Evolutionary conservation across 257 asterid genomes (phyloP).

Genomic region (Ilex aquifolium): DNA sequence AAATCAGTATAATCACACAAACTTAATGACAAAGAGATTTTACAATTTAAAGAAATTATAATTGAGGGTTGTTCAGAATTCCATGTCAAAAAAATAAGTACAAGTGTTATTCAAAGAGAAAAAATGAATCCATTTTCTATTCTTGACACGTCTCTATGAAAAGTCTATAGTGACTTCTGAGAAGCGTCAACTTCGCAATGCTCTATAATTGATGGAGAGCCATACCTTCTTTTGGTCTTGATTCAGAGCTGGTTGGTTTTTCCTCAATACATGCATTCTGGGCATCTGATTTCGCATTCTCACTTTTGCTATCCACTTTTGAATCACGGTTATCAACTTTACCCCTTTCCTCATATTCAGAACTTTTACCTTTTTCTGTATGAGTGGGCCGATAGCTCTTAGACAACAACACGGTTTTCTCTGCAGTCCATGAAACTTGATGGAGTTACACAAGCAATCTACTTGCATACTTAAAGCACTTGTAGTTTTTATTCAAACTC

Average conservation of each 20-base stretch:
- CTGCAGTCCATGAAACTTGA: slow-evolving; percentile 20
- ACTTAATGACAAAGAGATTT: too few relatives aligned
- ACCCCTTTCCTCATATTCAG: slow-evolving; percentile 22
- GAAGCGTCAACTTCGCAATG: too few relatives aligned
- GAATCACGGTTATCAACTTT: slow-evolving; percentile 32
- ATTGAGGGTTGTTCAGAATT: too few relatives aligned
- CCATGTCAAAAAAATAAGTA: too few relatives aligned
- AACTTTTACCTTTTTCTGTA: slow-evolving; percentile 37
- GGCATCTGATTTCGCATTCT: slow-evolving; percentile 33
- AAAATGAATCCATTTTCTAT: too few relatives aligned
- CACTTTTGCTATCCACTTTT: slow-evolving; percentile 17
- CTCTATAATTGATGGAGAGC: not conserved
- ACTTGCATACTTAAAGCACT: not conserved
- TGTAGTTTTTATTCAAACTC: not conserved
- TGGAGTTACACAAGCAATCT: not conserved
- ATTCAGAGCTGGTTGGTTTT: slow-evolving; percentile 34
- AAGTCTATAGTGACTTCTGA: too few relatives aligned
- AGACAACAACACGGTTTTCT: slow-evolving; percentile 30
- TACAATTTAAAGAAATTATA: too few relatives aligned
- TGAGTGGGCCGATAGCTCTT: slow-evolving; percentile 22
- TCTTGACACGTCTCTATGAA: too few relatives aligned
- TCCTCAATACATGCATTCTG: slow-evolving; percentile 32
- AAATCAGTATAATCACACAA: too few relatives aligned
- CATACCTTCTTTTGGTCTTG: slow-evolving; percentile 72
- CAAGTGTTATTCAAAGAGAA: too few relatives aligned